Percentiles rank a stretch among this genome's conserved stretches.
Evolutionary conservation across 768 basidiomycete genomes (phyloP).

Genomic region (Cystofilobasidium macerans): DNA sequence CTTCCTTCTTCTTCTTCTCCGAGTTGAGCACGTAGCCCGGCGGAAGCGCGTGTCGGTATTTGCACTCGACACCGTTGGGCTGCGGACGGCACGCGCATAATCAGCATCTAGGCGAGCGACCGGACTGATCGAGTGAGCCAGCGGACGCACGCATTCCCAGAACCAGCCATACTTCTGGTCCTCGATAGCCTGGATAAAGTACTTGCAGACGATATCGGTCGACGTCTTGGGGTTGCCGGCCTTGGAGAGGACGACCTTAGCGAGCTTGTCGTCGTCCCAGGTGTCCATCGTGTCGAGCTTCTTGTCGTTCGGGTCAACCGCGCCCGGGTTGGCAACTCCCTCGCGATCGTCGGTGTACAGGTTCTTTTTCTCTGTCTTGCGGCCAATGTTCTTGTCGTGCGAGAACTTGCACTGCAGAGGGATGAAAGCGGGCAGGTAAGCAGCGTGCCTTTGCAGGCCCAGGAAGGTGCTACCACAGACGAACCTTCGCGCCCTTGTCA

Average conservation of each 20-base stretch:
- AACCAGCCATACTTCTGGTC: slow-evolving; percentile 56
- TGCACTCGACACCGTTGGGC: slow-evolving; percentile 53
- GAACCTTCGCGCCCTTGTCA: slow-evolving; percentile 57
- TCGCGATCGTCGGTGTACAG: slow-evolving; percentile 71
- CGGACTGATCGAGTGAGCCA: neutral
- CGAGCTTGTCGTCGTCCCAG: slow-evolving; percentile 92
- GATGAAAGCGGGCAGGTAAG: neutral
- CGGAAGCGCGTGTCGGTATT: slow-evolving; percentile 88
- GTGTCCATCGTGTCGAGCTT: slow-evolving; percentile 84
- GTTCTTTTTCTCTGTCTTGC: slow-evolving; percentile 92
- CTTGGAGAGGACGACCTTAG: slow-evolving; percentile 74
- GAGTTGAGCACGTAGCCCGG: slow-evolving; percentile 93
- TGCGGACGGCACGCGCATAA: no score
- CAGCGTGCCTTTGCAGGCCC: neutral
- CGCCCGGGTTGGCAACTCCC: slow-evolving; percentile 21
- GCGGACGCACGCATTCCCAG: slow-evolving; percentile 39
- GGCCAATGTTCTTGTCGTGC: slow-evolving; percentile 74
- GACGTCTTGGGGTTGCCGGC: slow-evolving; percentile 81
- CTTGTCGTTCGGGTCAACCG: slow-evolving; percentile 28
- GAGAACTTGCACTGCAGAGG: slow-evolving; percentile 72
- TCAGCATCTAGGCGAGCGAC: no score
- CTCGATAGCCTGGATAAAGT: slow-evolving; percentile 93
- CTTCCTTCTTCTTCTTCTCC: slow-evolving; percentile 81
- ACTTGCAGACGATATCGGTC: slow-evolving; percentile 97
- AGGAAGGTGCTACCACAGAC: slow-evolving; percentile 2